Percentiles rank a stretch among this genome's conserved stretches.
phyloP scores from a whole-genome alignment of 768 basidiomycete genomes.

The Phlegmacium glaucopus region DNA sequence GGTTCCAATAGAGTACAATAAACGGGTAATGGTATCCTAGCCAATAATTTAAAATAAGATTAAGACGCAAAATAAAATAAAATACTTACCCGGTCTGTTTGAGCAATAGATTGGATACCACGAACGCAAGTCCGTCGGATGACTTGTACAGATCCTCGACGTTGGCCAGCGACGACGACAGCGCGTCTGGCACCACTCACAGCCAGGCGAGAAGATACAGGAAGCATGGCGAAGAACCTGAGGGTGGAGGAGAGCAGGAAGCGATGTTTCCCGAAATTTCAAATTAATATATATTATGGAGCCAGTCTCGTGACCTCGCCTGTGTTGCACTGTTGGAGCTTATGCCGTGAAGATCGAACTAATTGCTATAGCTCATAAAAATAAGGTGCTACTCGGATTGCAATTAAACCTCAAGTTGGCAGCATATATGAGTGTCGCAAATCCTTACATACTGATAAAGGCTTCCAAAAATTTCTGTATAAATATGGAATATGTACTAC shows the following conservation, averaged over 20 bases:
- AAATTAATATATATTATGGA: too few relatives aligned
- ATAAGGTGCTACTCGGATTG: too few relatives aligned
- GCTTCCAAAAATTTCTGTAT: too few relatives aligned
- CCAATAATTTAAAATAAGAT: not conserved
- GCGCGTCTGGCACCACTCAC: conserved; percentile 41
- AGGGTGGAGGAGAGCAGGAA: conserved; percentile 13
- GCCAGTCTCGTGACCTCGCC: too few relatives aligned
- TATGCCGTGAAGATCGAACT: too few relatives aligned
- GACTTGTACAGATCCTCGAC: conserved; percentile 40
- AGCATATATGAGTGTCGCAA: too few relatives aligned
- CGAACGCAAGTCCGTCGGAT: conserved; percentile 39
- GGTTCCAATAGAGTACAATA: conserved; percentile 95
- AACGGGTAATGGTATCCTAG: conserved; percentile 94
- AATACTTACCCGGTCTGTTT: conserved; percentile 67
- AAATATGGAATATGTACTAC: too few relatives aligned
- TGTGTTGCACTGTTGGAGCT: too few relatives aligned
- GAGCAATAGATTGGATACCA: conserved; percentile 58
- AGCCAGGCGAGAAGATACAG: conserved; percentile 32
- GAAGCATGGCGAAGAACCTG: conserved; percentile 28
- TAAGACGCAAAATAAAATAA: not conserved
- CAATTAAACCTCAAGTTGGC: too few relatives aligned
- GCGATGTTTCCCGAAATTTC: not conserved
- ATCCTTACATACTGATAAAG: too few relatives aligned
- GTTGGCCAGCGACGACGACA: conserved; percentile 45
- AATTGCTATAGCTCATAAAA: too few relatives aligned